Evolutionary conservation across 140 eudicot species (phyloP).

Genomic region (Senecio squalidus): DNA sequence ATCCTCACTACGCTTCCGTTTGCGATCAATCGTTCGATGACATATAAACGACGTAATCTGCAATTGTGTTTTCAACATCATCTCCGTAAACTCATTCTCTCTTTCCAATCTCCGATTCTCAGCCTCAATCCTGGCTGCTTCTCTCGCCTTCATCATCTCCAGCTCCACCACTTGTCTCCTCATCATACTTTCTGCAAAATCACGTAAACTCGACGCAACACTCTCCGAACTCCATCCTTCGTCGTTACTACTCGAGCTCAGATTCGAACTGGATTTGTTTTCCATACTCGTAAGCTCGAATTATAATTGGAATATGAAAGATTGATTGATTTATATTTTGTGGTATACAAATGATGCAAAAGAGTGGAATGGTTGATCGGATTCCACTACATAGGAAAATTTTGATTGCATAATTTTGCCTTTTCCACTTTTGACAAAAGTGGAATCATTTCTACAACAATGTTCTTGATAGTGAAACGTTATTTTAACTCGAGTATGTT

Average conservation of each 20-base stretch:
- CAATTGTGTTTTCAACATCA: constrained; percentile 42
- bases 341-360: constrained; percentile 5
- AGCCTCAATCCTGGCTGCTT: constrained; percentile 35
- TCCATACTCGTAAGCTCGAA: constrained; percentile 4
- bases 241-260: constrained; percentile 9
- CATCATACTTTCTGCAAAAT: constrained; percentile 38
- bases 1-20: constrained; percentile 35
- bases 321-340: constrained; percentile 3
- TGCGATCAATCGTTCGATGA: constrained; percentile 16
- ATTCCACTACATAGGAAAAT: constrained; percentile 14
- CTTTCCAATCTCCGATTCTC: constrained; percentile 34
- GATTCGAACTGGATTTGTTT: constrained; percentile 8
- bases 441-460: constrained; percentile 18
- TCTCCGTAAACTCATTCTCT: constrained; percentile 40
- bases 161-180: constrained; percentile 32
- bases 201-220: constrained; percentile 30
- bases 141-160: constrained; percentile 45
- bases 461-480: background rate
- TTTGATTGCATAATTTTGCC: background rate
- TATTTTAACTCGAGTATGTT: background rate
- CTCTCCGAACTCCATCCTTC: constrained; percentile 16
- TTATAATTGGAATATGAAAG: background rate
- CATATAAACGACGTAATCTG: constrained; percentile 35
- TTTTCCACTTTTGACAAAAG: constrained; percentile 7
- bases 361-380: constrained; percentile 25